Conservation (phyloP, 257 asterid genomes). For the Ehretia macrophylla region DNA sequence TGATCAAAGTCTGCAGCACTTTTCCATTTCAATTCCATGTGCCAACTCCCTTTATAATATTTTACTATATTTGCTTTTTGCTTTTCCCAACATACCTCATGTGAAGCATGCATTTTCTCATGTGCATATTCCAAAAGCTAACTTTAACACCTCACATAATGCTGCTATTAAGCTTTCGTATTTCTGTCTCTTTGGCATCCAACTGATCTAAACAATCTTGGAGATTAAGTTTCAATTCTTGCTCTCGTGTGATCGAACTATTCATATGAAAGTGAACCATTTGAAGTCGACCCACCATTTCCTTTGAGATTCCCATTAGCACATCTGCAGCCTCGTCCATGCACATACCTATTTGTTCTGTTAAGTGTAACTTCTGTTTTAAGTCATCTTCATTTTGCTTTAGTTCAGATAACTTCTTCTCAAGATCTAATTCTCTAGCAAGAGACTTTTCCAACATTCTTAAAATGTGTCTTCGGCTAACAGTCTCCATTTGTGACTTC, state of each 20-base stretch:
- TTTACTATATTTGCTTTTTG: no score
- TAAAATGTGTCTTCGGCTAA: slow-evolving; percentile 49
- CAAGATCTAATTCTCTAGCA: slow-evolving; percentile 71
- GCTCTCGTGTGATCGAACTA: slow-evolving; percentile 41
- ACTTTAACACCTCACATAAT: no score
- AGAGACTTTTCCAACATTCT: slow-evolving; percentile 76
- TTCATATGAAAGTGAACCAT: slow-evolving; percentile 21
- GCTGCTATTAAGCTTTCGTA: slow-evolving; percentile 36
- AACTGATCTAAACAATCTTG: slow-evolving; percentile 38
- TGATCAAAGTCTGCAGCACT: no score
- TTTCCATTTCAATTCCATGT: no score
- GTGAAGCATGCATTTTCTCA: no score
- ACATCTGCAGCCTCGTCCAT: no score
- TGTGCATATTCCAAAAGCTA: no score
- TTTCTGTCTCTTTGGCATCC: slow-evolving; percentile 37
- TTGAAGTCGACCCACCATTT: slow-evolving; percentile 51
- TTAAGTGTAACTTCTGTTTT: slow-evolving; percentile 46
- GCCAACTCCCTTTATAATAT: no score
- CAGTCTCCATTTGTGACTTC: slow-evolving; percentile 36
- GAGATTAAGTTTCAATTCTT: slow-evolving; percentile 29
- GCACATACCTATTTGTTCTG: slow-evolving; percentile 64
- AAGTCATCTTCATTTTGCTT: slow-evolving; percentile 83
- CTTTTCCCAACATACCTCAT: no score
- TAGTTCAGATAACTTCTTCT: slow-evolving; percentile 52
- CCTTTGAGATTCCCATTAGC: slow-evolving; percentile 76